A percentile compares a stretch with the other conserved stretches of the same genome.
Evolutionary conservation across 495 filamentous ascomycete species (phyloP).

Genomic region (Acidiella bohemica): DNA sequence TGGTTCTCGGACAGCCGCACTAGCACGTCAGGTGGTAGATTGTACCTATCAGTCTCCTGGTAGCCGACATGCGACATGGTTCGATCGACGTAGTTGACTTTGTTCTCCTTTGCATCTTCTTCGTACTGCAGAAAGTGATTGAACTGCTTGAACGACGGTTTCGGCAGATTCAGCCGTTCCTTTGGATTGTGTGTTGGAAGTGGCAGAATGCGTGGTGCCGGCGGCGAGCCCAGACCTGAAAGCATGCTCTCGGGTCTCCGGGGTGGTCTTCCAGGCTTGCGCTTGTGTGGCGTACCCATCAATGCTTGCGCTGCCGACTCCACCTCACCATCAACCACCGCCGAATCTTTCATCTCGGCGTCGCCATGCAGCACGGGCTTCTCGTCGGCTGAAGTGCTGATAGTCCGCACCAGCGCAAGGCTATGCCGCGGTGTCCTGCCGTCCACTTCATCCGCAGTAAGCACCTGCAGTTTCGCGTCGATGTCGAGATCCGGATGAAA

Average conservation of each 20-base stretch:
- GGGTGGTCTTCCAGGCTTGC: conserved; percentile 48
- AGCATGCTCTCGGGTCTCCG: conserved; percentile 48
- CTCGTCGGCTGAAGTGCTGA: conserved; percentile 1
- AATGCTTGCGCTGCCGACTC: conserved; percentile 1
- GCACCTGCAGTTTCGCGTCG: conserved; percentile 60
- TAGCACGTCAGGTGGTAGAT: conserved; percentile 59
- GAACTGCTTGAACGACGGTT: conserved; percentile 43
- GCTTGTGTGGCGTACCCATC: conserved; percentile 33
- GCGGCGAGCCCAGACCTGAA: conserved; percentile 44
- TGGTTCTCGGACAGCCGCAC: conserved; percentile 60
- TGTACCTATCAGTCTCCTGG: conserved; percentile 80
- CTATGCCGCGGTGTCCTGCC: conserved; percentile 33
- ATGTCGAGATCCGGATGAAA: conserved; percentile 92
- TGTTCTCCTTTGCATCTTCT: conserved; percentile 41
- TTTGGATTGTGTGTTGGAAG: conserved; percentile 53
- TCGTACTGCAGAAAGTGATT: conserved; percentile 52
- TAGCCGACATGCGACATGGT: conserved; percentile 91
- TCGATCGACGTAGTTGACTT: conserved; percentile 67
- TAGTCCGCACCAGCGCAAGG: conserved; percentile 9
- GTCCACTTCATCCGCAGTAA: conserved; percentile 74
- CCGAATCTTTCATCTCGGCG: conserved; percentile 14
- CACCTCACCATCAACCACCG: conserved; percentile 1
- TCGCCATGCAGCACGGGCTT: conserved; percentile 11
- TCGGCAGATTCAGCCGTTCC: conserved; percentile 51
- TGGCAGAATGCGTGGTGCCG: conserved; percentile 44